Base-by-base conservation (phyloP, 768 basidiomycete genomes). In the Clathrus columnatus region DNA sequence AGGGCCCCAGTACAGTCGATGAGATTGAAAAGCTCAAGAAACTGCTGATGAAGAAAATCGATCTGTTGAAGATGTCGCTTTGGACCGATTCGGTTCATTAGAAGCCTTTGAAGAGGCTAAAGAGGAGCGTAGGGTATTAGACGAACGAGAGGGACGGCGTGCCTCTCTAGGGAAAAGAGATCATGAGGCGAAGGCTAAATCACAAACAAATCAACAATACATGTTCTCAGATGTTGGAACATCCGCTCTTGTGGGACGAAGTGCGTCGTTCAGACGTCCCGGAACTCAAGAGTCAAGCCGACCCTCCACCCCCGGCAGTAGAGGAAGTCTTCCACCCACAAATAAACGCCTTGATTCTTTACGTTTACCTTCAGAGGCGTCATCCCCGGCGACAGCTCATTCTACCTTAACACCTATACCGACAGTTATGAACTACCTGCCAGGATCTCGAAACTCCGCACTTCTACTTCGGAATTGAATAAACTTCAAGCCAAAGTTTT, bases 1-100 rank as follows among this genome's bases (percentile, higher is more conserved):
- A 4, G 95, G 95, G 10, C 91, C 91, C 2, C 84, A 83, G 65
- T 99, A 95, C 84, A 96, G 16, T 98, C 98, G 96, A 92, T 90
- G 84, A 91, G 93, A 62, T 80, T 99, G 84, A 41, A 79, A 89
- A 16, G 85, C 91, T 0, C 94, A 91, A 64, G 95, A 98, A 66
- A 79, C 87, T 2, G 91, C 88, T 0, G 84, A 91, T 57, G 94
- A 97, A 63, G 91, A 94, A 67, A 79, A 80, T 5, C 70, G 75
- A 4, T 65, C 82, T 0, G 66, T 91, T 10, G 85, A 90, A 61
- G 80, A 92, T 57, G 79, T 98, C 27, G 95, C 87, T 0, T 60
- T 89, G 11, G 95, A 98, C 57, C 81, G 93, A 5, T 98, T 96
- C 63, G 91, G 88, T 4, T 83, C 81, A 2, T 68, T 94, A 21